These are phyloP conservation scores for Pestalotiopsis sp. DNA, from an alignment of 2,329 filamentous ascomycete genomes.

Conservation along the genomic window DNA sequence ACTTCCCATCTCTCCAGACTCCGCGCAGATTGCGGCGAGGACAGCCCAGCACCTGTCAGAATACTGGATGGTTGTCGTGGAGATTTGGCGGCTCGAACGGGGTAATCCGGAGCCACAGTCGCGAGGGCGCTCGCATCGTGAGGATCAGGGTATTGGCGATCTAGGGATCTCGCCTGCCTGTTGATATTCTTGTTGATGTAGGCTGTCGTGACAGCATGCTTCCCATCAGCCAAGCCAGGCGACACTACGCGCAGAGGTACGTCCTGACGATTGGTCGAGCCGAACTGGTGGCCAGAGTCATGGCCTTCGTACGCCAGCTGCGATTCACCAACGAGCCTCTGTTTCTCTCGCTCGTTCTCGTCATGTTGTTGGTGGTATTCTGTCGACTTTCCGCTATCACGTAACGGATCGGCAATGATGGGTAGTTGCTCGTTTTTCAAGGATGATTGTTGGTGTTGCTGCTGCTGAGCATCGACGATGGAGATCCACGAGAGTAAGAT, in stretches of 20 bases:
- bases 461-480: slow-evolving; percentile 61
- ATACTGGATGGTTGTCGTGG: slow-evolving; percentile 65
- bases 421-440: slow-evolving; percentile 26
- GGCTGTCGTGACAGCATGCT: slow-evolving; percentile 23
- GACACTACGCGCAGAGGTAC: slow-evolving; percentile 15
- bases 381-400: slow-evolving; percentile 15
- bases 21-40: slow-evolving; percentile 91
- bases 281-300: slow-evolving; percentile 24
- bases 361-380: slow-evolving; percentile 20
- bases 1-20: slow-evolving; percentile 99
- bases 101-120: slow-evolving; percentile 94
- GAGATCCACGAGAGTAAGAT: slow-evolving; percentile 48
- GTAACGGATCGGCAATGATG: slow-evolving; percentile 26
- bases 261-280: slow-evolving; percentile 26
- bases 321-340: slow-evolving; percentile 15
- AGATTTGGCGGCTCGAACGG: slow-evolving; percentile 91
- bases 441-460: slow-evolving; percentile 52
- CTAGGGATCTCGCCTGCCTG: slow-evolving; percentile 32
- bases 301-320: slow-evolving; percentile 25
- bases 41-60: slow-evolving; percentile 61
- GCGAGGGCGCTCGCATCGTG: slow-evolving; percentile 92
- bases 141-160: slow-evolving; percentile 41
- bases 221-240: slow-evolving; percentile 19
- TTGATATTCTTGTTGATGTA: slow-evolving; percentile 35
- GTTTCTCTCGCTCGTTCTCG: slow-evolving; percentile 14